These are phyloP conservation scores for Xerocomus amazonicus DNA, from an alignment of 1,284 basidiomycete species.

Conservation along the genomic window DNA sequence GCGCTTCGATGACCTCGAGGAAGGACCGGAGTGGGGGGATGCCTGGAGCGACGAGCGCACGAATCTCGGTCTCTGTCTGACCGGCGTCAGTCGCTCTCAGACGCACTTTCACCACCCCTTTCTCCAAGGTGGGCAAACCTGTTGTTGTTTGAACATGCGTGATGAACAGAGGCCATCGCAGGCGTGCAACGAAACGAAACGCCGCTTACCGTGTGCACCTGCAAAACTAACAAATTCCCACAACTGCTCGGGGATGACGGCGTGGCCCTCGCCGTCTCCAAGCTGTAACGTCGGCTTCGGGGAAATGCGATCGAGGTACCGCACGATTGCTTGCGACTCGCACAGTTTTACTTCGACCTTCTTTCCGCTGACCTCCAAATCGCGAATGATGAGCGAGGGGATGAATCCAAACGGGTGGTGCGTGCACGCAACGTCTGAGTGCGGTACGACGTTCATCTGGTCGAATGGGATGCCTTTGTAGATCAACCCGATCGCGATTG, in stretches of 20 bases:
- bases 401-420: conserved; percentile 34
- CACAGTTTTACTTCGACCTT: conserved; percentile 25
- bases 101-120: conserved; percentile 32
- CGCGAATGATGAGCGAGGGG: conserved; percentile 30
- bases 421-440: conserved; percentile 29
- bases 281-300: conserved; percentile 27
- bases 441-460: conserved; percentile 26
- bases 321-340: conserved; percentile 29
- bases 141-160: not conserved
- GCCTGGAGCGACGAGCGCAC: conserved; percentile 7
- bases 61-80: conserved; percentile 25
- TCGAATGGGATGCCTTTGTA: conserved; percentile 29
- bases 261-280: conserved; percentile 17
- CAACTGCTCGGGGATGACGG: conserved; percentile 29
- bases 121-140: conserved; percentile 32
- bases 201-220: conserved; percentile 23
- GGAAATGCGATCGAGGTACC: conserved; percentile 28
- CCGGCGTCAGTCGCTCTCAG: conserved; percentile 27
- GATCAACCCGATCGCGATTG: conserved; percentile 30
- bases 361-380: conserved; percentile 17
- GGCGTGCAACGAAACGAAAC: too few species aligned
- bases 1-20: conserved; percentile 16
- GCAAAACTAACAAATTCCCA: conserved; percentile 33
- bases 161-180: too few species aligned
- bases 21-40: conserved; percentile 2